A percentile compares a stretch with the other conserved stretches of the same genome.
phyloP scores from a whole-genome alignment of 352 stramenopile genomes.

The Phytopythium boreale region DNA sequence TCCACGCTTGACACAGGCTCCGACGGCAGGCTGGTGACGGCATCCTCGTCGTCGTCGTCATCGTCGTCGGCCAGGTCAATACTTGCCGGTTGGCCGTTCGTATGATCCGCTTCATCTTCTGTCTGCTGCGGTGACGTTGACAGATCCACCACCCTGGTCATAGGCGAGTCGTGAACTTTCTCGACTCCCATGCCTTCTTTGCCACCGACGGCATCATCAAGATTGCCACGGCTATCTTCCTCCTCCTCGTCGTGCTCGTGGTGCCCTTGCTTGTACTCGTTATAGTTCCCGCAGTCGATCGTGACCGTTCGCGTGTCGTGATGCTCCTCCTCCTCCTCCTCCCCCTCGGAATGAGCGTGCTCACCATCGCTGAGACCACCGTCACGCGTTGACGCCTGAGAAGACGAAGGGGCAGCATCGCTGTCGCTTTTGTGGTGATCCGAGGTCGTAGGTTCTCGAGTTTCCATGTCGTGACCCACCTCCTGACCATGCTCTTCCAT shows the following conservation, averaged over 20 bases:
- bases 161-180: neutral
- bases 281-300: constrained; percentile 50
- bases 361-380: neutral
- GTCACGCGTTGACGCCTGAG: neutral
- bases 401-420: neutral
- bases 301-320: constrained; percentile 28
- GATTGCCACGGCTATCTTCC: neutral
- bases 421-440: neutral
- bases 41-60: constrained; percentile 18
- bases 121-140: neutral
- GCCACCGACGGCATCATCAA: neutral
- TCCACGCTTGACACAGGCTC: constrained; percentile 3
- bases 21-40: neutral
- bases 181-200: neutral
- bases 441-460: neutral
- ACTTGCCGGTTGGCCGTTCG: neutral
- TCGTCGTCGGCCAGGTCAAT: constrained; percentile 7
- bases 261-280: constrained; percentile 29
- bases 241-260: constrained; percentile 16
- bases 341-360: constrained; percentile 14
- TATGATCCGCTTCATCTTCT: neutral
- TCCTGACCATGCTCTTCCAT: neutral
- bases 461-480: neutral
- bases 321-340: constrained; percentile 16
- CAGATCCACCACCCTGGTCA: neutral